Evolutionary conservation across 2,329 filamentous ascomycete species (phyloP).

Genomic region (Calonectria honghensis): DNA sequence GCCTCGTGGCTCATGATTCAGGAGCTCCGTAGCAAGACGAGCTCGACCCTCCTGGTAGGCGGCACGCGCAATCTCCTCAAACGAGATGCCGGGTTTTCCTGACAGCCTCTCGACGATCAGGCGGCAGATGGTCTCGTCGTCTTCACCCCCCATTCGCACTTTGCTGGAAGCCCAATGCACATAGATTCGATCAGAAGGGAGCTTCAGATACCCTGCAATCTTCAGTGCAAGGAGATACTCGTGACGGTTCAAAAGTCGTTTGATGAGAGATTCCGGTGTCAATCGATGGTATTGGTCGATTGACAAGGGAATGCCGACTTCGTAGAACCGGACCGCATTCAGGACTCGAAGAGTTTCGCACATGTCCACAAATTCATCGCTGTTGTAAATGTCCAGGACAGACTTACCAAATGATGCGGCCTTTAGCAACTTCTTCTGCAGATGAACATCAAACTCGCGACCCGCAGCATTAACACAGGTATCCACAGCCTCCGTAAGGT

Average conservation of each 20-base stretch:
- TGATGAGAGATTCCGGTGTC: conserved; percentile 91
- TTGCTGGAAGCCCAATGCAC: conserved; percentile 98
- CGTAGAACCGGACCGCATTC: conserved; percentile 93
- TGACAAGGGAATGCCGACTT: conserved; percentile 91
- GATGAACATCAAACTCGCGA: conserved; percentile 90
- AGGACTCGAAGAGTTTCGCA: conserved; percentile 94
- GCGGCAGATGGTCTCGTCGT: conserved; percentile 91
- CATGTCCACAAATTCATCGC: conserved; percentile 99
- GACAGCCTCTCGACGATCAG: conserved; percentile 90
- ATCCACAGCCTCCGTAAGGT: conserved; percentile 93
- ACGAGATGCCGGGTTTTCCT: conserved; percentile 94
- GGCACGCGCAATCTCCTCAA: conserved; percentile 93
- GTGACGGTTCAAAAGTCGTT: conserved; percentile 89
- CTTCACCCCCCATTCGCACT: conserved; percentile 87
- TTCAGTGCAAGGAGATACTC: conserved; percentile 94
- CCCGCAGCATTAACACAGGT: conserved; percentile 95
- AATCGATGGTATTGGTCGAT: conserved; percentile 96
- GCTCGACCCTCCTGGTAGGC: conserved; percentile 95
- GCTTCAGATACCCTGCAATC: conserved; percentile 88
- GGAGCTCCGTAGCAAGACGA: conserved; percentile 90
- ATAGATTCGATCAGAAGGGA: conserved; percentile 93
- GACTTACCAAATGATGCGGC: conserved; percentile 98
- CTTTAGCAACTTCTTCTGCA: conserved; percentile 97
- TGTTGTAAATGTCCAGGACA: conserved; percentile 96
- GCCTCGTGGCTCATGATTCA: conserved; percentile 95